These are phyloP conservation scores for Chloris gayana DNA, from an alignment of 176 grass and related monocot species.

Conservation along the genomic window DNA sequence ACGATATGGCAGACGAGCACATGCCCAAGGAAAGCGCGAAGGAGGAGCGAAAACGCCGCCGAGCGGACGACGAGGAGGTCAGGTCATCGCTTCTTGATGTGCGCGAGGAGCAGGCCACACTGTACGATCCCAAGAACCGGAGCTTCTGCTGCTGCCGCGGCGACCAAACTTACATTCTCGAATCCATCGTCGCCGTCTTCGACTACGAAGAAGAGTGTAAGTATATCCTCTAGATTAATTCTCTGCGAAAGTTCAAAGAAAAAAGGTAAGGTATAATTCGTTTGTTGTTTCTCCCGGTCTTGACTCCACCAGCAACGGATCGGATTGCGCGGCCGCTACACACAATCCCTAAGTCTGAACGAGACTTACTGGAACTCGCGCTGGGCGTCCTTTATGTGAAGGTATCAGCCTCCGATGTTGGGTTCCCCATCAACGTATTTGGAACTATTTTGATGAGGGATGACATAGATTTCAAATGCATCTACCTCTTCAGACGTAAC, in stretches of 20 bases:
- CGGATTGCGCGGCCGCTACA: not conserved
- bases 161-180: not conserved
- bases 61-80: not conserved
- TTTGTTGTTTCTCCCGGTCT: no score
- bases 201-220: slow-evolving; percentile 14
- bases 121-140: not conserved
- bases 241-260: no score
- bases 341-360: not conserved
- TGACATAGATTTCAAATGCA: slow-evolving; percentile 16
- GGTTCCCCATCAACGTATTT: not conserved
- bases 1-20: not conserved
- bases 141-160: not conserved
- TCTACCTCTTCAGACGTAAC: slow-evolving; percentile 27
- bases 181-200: not conserved
- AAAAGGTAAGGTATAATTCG: no score
- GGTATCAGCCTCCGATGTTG: slow-evolving; percentile 1
- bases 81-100: not conserved
- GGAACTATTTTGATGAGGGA: slow-evolving; percentile 22
- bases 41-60: no score
- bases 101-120: no score
- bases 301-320: no score
- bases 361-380: not conserved
- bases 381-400: slow-evolving; percentile 4
- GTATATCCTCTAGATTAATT: not conserved
- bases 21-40: not conserved